Conservation (phyloP, 1,284 basidiomycete genomes). For the Tetrapyrgos nigripes region DNA sequence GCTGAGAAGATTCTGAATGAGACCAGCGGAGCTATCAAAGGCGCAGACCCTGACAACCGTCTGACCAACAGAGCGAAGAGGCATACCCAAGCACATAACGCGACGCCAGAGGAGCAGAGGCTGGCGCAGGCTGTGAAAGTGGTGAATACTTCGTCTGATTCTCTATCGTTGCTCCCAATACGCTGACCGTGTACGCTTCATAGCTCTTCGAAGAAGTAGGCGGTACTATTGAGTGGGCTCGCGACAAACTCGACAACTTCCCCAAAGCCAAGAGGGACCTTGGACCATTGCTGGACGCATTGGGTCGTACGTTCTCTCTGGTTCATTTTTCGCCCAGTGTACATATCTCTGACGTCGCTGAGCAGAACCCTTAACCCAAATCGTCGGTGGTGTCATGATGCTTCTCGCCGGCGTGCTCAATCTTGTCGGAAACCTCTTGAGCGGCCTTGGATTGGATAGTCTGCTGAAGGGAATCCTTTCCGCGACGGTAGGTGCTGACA, state of each 20-base stretch:
- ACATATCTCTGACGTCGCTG: conserved; percentile 8
- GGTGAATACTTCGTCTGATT: conserved; percentile 23
- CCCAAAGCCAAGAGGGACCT: conserved; percentile 46
- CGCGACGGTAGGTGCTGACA: conserved; percentile 15
- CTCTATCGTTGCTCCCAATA: neutral
- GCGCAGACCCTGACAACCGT: conserved; percentile 32
- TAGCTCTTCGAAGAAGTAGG: conserved; percentile 44
- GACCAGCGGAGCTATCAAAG: conserved; percentile 37
- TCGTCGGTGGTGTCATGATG: conserved; percentile 18
- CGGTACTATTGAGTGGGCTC: conserved; percentile 46
- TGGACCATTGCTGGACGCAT: conserved; percentile 43
- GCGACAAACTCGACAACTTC: conserved; percentile 41
- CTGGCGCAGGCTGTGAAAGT: conserved; percentile 47
- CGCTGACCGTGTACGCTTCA: neutral
- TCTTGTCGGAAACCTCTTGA: conserved; percentile 25
- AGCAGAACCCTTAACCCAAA: conserved; percentile 18
- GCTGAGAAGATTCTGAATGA: conserved; percentile 44
- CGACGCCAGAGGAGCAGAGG: conserved; percentile 44
- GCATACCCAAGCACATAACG: conserved; percentile 41
- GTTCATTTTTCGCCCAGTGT: conserved; percentile 14
- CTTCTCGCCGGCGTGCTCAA: conserved; percentile 27
- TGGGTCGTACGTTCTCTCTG: conserved; percentile 11
- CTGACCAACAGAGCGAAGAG: conserved; percentile 41
- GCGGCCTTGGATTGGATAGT: conserved; percentile 25
- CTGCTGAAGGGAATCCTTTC: conserved; percentile 24